Conservation (phyloP, 2,329 filamentous ascomycete genomes). For the Phoma herbarum region DNA sequence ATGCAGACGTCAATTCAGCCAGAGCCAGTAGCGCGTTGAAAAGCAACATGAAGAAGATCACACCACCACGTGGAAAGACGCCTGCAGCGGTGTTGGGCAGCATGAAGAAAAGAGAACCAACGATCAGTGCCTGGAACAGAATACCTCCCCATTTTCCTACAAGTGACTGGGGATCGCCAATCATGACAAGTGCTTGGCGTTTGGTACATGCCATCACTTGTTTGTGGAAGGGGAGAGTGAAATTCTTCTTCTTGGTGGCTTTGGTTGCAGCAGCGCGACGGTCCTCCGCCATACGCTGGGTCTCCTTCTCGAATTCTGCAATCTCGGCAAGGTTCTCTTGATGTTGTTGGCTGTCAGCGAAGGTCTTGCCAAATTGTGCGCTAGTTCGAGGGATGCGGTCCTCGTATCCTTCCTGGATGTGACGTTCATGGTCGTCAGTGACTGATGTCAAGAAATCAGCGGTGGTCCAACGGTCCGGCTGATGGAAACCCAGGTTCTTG, state of each 20-base stretch:
- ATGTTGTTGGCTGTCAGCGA: conserved; percentile 48
- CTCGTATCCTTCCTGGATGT: conserved; percentile 65
- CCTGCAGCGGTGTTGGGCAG: conserved; percentile 62
- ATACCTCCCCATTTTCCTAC: conserved; percentile 57
- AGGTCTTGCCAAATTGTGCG: conserved; percentile 62
- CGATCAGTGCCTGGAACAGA: conserved; percentile 52
- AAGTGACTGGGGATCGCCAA: conserved; percentile 62
- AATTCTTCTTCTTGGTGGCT: conserved; percentile 54
- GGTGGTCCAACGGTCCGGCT: conserved; percentile 71
- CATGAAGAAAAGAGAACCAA: conserved; percentile 61
- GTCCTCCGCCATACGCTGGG: conserved; percentile 41
- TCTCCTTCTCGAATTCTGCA: conserved; percentile 51
- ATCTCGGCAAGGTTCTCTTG: conserved; percentile 52
- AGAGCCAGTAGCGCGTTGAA: conserved; percentile 70
- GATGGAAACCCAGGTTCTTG: conserved; percentile 71
- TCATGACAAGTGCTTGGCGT: conserved; percentile 60
- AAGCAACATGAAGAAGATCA: conserved; percentile 69
- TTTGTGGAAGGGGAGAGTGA: conserved; percentile 50
- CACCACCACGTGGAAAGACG: conserved; percentile 67
- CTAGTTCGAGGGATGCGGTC: conserved; percentile 64
- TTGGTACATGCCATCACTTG: conserved; percentile 53
- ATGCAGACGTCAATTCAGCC: conserved; percentile 68
- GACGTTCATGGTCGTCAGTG: conserved; percentile 68
- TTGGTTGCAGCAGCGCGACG: conserved; percentile 45
- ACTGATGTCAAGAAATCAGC: conserved; percentile 78